A percentile compares a stretch with the other conserved stretches of the same genome.
Conservation (phyloP, 352 stramenopile species). For the Phytophthora syringae region DNA sequence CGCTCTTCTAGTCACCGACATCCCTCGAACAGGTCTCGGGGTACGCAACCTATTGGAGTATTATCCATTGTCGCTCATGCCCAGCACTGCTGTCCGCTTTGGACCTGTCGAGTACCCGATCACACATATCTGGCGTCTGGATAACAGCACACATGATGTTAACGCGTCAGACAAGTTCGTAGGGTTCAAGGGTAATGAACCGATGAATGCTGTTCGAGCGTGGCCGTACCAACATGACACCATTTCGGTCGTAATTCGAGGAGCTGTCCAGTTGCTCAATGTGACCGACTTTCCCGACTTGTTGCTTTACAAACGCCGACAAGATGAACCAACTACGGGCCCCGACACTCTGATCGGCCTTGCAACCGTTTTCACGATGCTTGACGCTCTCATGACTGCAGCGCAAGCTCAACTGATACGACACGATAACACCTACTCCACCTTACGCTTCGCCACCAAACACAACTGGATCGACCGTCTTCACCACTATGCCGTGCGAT, state of each 20-base stretch:
- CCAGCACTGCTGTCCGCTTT: conserved; percentile 40
- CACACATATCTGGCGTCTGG: conserved; percentile 29
- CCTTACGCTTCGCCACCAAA: conserved; percentile 32
- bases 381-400: conserved; percentile 38
- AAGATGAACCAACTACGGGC: conserved; percentile 2
- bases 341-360: conserved; percentile 28
- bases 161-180: conserved; percentile 7
- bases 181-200: conserved; percentile 18
- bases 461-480: conserved; percentile 49
- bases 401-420: not conserved
- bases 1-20: conserved; percentile 52
- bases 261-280: conserved; percentile 32
- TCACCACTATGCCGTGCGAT: conserved; percentile 38
- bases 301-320: conserved; percentile 32
- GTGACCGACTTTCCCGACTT: conserved; percentile 34
- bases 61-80: conserved; percentile 32
- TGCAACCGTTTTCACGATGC: conserved; percentile 39
- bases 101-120: conserved; percentile 58
- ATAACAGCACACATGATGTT: conserved; percentile 2
- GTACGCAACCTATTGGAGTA: conserved; percentile 30
- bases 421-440: not conserved
- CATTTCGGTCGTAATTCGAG: conserved; percentile 37
- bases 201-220: conserved; percentile 14
- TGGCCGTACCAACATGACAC: conserved; percentile 55
- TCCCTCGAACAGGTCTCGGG: conserved; percentile 54